phyloP scores from a whole-genome alignment of 2,329 filamentous ascomycete genomes.

The Beauveria sp. region DNA sequence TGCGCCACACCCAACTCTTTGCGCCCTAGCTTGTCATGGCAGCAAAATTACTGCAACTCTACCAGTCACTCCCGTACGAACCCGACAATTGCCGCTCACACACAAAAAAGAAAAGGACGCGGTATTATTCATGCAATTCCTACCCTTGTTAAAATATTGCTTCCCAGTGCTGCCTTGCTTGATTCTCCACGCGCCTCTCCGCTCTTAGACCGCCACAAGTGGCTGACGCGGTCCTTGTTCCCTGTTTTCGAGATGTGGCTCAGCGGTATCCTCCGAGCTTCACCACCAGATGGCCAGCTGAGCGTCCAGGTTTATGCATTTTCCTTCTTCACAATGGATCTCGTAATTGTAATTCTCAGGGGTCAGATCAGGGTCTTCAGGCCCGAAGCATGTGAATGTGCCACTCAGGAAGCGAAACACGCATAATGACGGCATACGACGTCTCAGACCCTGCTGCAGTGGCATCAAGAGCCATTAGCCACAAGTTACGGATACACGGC shows the following conservation, averaged over 20 bases:
- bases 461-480: not conserved
- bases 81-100: slow-evolving; percentile 6
- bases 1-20: not conserved
- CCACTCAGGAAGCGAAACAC: not conserved
- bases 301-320: no score
- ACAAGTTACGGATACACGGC: not conserved
- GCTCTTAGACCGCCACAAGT: not conserved
- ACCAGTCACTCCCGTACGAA: not conserved
- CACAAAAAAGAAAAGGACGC: not conserved
- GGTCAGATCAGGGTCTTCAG: not conserved
- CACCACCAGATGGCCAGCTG: no score
- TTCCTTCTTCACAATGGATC: not conserved
- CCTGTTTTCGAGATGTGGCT: slow-evolving; percentile 3
- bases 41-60: no score
- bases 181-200: not conserved
- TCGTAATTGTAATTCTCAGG: not conserved
- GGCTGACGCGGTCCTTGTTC: not conserved
- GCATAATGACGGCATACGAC: not conserved
- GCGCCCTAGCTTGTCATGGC: no score
- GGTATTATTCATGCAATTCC: not conserved
- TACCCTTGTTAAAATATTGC: not conserved
- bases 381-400: not conserved
- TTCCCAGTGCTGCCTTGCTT: not conserved
- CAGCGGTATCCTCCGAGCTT: slow-evolving; percentile 2
- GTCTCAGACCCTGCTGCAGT: not conserved